phyloP scores from a whole-genome alignment of 805 yeast genomes.

The Jamesozyma piceae region DNA sequence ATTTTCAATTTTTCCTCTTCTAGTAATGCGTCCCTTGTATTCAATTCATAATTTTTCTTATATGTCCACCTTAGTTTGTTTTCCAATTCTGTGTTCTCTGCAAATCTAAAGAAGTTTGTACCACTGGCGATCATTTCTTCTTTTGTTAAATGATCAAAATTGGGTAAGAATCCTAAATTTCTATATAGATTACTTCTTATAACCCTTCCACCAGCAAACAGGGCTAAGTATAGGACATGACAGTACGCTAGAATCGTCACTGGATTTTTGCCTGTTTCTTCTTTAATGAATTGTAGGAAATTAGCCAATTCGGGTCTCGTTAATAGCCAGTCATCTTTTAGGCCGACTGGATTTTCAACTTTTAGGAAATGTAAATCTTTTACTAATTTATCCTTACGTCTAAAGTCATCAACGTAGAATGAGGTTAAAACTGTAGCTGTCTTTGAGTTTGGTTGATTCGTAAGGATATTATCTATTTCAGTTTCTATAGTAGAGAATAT shows the following conservation, averaged over 20 bases:
- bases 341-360: conserved; percentile 31
- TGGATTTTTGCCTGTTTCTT: conserved; percentile 51
- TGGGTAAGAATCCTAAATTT: conserved; percentile 68
- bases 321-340: conserved; percentile 6
- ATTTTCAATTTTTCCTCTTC: conserved; percentile 65
- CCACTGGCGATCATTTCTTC: conserved; percentile 55
- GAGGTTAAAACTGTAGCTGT: conserved; percentile 38
- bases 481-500: conserved; percentile 58
- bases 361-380: conserved; percentile 62
- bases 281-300: conserved; percentile 51
- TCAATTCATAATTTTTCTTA: conserved; percentile 69
- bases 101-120: conserved; percentile 47
- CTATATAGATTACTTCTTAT: conserved; percentile 57
- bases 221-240: conserved; percentile 76
- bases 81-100: conserved; percentile 46
- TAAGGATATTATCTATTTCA: conserved; percentile 38
- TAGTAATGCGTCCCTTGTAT: conserved; percentile 59
- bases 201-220: conserved; percentile 78
- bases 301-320: conserved; percentile 43
- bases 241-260: conserved; percentile 67
- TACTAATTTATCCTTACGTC: conserved; percentile 49
- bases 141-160: conserved; percentile 54
- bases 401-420: conserved; percentile 64
- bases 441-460: conserved; percentile 24
- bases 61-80: conserved; percentile 53